These are phyloP conservation scores for Fraxinus sp. DNA, from an alignment of 305 asterid species.

Conservation along the genomic window DNA sequence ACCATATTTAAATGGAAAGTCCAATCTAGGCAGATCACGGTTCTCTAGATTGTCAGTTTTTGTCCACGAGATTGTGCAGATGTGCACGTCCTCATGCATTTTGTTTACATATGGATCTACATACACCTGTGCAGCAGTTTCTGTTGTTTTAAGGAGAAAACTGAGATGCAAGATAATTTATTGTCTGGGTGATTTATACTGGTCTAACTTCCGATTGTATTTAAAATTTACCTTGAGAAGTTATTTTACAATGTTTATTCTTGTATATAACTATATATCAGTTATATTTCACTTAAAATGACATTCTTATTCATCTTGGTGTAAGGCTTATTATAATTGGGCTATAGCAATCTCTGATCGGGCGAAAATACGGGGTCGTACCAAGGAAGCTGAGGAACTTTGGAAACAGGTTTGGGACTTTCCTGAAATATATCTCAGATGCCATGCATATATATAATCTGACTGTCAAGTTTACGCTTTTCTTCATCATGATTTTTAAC, in stretches of 20 bases:
- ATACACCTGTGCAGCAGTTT: neutral
- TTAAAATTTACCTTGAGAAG: constrained; percentile 14
- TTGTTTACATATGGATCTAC: neutral
- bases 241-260: neutral
- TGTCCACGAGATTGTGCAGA: neutral
- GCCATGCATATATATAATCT: constrained; percentile 12
- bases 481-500: constrained; percentile 18
- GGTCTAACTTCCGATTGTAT: constrained; percentile 4
- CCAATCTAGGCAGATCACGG: neutral
- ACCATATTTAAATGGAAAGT: constrained; percentile 1
- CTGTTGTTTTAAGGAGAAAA: neutral
- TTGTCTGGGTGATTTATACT: neutral
- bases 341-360: constrained; percentile 99
- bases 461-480: constrained; percentile 8
- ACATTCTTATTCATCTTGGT: constrained; percentile 3
- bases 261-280: neutral
- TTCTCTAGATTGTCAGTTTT: neutral
- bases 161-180: neutral
- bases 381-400: constrained; percentile 98
- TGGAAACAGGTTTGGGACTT: constrained; percentile 78
- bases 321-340: constrained; percentile 91
- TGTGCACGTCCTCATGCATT: neutral
- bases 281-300: constrained; percentile 16
- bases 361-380: constrained; percentile 98
- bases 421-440: constrained; percentile 14